These are phyloP conservation scores for Candida tetrigidarum DNA, from an alignment of 1,139 yeast species.

Conservation along the genomic window DNA sequence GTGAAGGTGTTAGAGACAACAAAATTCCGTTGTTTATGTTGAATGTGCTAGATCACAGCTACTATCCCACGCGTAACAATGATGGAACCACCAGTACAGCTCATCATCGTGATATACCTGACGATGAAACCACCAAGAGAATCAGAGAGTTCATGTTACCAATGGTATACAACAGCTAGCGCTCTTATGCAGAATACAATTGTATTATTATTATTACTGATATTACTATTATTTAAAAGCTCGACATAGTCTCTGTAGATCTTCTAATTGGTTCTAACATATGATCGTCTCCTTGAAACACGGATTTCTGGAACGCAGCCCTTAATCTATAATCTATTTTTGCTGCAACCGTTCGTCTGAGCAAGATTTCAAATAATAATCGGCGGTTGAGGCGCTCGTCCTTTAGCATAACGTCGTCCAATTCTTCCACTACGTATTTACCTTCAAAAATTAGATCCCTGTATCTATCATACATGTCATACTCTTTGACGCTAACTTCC, in stretches of 20 bases:
- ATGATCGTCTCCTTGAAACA: conserved; percentile 26
- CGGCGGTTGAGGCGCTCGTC: conserved; percentile 34
- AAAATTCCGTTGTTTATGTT: conserved; percentile 45
- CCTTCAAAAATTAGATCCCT: background rate
- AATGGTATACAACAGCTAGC: conserved; percentile 27
- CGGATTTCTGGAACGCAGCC: conserved; percentile 15
- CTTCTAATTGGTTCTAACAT: conserved; percentile 37
- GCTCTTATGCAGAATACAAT: too few relatives aligned
- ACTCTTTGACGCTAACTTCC: background rate
- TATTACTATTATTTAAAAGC: background rate
- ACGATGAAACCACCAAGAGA: conserved; percentile 38
- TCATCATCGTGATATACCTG: conserved; percentile 25
- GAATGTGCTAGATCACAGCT: conserved; percentile 41
- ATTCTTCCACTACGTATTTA: conserved; percentile 21
- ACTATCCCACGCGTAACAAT: conserved; percentile 27
- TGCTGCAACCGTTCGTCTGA: conserved; percentile 49
- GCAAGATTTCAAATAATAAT: conserved; percentile 39
- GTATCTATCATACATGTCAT: conserved; percentile 2
- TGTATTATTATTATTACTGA: background rate
- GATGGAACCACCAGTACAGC: background rate
- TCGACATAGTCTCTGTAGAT: conserved; percentile 21
- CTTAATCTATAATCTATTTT: conserved; percentile 42
- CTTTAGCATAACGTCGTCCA: conserved; percentile 26
- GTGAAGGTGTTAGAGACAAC: conserved; percentile 46
- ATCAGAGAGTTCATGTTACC: conserved; percentile 44